Base-by-base conservation (phyloP, 2,329 filamentous ascomycete species). In the Capronia americana region DNA sequence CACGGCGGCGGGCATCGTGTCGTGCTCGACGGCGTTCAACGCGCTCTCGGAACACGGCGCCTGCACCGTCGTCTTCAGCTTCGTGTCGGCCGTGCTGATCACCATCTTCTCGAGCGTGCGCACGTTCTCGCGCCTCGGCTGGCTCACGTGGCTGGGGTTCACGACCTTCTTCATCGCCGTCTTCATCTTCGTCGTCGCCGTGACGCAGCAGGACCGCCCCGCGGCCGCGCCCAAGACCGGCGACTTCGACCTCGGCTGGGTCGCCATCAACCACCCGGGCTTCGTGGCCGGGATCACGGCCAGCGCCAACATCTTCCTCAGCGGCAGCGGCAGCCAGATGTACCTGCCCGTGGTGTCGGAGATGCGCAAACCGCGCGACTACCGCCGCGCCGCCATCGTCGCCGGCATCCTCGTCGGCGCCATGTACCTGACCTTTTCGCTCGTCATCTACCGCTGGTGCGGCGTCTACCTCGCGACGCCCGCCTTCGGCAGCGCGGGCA, bases 391-490 rank as follows among this genome's bases (percentile, higher is more conserved):
- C 1, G 70, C 79, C 1, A 71, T 77, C n/a, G 48, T 74, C 10
- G 76, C 75, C 7, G 80, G 79, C 57, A 48, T 75, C 17, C 62
- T 73, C 8, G 75, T 81, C 6, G 77, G 74, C 1, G 65, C 71
- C 17, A 67, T 77, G 2, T 80, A 81, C 51, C 71, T 78, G n/a
- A 66, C 73, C 4, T 76, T 81, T 30, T 77, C 77, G 8, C 67
- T 76, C 2, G 78, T 83, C 0, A 78, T 84, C 2, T 84, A 84
- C 72, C 79, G 78, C 65, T 84, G 74, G 69, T 82, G 80, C 66
- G 82, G 82, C 0, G 79, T 78, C 0, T 81, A 77, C 58, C 79
- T 84, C 3, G 77, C 81, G 0, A 83, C 81, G 0, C 82, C 82
- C 0, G 81, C 81, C 1, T 76, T 84, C 4, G 82, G 81, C 1